Evolutionary conservation across 139 green algal species (phyloP).

Genomic region (Auxenochlorella pyrenoidosa): DNA sequence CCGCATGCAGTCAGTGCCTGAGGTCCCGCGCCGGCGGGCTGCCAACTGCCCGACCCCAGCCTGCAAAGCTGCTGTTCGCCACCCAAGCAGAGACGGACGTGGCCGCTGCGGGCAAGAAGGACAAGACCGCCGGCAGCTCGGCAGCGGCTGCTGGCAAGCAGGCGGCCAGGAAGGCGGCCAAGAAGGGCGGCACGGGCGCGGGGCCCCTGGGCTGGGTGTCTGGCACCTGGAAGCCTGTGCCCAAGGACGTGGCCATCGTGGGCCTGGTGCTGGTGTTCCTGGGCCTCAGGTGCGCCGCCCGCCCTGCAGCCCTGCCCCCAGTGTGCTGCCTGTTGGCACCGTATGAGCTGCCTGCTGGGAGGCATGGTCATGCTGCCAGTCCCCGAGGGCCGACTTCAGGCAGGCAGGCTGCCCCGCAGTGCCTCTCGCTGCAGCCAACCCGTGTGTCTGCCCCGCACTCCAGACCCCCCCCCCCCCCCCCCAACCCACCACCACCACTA

Average conservation of each 20-base stretch:
- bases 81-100: neutral
- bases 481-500: too few relatives aligned
- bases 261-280: constrained; percentile 55
- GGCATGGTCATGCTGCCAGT: too few relatives aligned
- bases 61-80: neutral
- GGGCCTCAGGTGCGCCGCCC: neutral
- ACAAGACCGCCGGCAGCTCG: neutral
- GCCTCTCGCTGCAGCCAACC: too few relatives aligned
- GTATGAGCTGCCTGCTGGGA: too few relatives aligned
- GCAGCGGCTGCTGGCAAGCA: constrained; percentile 2
- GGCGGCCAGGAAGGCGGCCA: constrained; percentile 11
- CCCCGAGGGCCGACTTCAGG: too few relatives aligned
- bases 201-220: neutral
- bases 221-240: constrained; percentile 38
- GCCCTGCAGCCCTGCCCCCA: too few relatives aligned
- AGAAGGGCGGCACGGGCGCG: constrained; percentile 22
- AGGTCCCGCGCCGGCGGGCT: neutral
- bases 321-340: too few relatives aligned
- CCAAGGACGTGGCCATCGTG: constrained; percentile 56
- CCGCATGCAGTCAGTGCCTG: too few relatives aligned
- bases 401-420: too few relatives aligned
- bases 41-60: neutral
- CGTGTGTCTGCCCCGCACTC: neutral
- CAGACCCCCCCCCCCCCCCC: neutral
- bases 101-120: neutral